Evolutionary conservation across 371 early-diverging fungal species (phyloP), one percentile per base, ranked within the genome.

Genomic region (Conidiobolus incongruus): DNA sequence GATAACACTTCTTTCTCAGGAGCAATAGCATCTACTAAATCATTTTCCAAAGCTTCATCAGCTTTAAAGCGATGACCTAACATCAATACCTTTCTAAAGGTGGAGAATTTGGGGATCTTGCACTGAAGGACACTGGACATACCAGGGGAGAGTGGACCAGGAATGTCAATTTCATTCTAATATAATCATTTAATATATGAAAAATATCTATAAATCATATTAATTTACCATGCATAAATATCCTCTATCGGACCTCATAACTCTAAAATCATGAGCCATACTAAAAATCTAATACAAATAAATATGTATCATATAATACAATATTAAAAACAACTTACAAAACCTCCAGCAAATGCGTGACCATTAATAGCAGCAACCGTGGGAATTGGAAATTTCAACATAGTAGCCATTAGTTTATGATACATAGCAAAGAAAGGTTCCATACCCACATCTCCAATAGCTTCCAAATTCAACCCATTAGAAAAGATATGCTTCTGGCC

Each of bases 321-420:
- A 33, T 13, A 22, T 21, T 5, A 29, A 21, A 43, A 15, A 3
- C 6, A 29, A 13, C 7, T 33, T 43, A 43, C 43, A 31, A 43
- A 33, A 4, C 85, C 83, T 45, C 82, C 84, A 24, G 84, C 84
- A 63, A 84, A 86, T 13, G 84, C 81, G 38, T 84, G 82, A 59
- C 72, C 82, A 45, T 81, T 79, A 21, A 80, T 56, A 12, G 82
- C 82, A 5, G 87, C 85, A n/a, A 83, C 69, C 0, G 84, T 81
- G 0, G 87, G 84, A 10, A 83, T 53, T 20, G 70, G 61, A 48
- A 80, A 78, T 0, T 70, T 74, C 34, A 79, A 45, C 26, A 81
- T 22, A 4, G 68, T 56, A 6, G 52, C 54, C 7, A 76, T 59
- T 42, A 78, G 38, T 8, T 23, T 20, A 23, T 66, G 55, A 38